These are phyloP conservation scores for Mycena indigotica DNA, from an alignment of 768 basidiomycete species.

Conservation along the genomic window DNA sequence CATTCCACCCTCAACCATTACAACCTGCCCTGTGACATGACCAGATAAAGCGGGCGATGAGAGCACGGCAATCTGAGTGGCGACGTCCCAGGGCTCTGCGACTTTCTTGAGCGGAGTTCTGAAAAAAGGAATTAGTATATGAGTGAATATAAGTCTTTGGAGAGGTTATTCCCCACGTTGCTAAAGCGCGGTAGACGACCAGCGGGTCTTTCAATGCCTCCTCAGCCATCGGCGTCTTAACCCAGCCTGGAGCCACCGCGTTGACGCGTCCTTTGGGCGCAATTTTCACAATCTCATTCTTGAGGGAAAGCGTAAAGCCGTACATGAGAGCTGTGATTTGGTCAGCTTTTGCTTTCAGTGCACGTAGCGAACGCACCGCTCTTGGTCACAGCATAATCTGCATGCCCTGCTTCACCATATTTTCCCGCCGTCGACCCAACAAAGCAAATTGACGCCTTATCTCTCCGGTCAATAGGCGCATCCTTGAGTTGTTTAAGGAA, in stretches of 20 bases:
- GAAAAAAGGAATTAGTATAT: not conserved
- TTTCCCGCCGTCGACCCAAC: slow-evolving; percentile 76
- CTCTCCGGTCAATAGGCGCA: slow-evolving; percentile 43
- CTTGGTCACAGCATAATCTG: slow-evolving; percentile 68
- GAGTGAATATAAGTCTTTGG: not conserved
- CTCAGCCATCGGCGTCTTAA: slow-evolving; percentile 64
- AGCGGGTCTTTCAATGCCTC: slow-evolving; percentile 56
- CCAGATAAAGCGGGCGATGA: slow-evolving; percentile 66
- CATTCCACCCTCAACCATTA: slow-evolving; percentile 80
- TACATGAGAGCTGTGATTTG: slow-evolving; percentile 65
- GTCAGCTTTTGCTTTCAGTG: not conserved
- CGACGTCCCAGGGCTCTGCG: slow-evolving; percentile 62
- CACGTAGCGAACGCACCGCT: slow-evolving; percentile 48
- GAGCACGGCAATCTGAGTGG: slow-evolving; percentile 62
- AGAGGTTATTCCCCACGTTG: slow-evolving; percentile 52
- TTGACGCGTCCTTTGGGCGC: slow-evolving; percentile 75
- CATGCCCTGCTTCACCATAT: slow-evolving; percentile 69
- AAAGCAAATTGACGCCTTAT: slow-evolving; percentile 61
- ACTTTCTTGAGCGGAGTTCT: slow-evolving; percentile 75
- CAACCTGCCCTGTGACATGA: slow-evolving; percentile 68
- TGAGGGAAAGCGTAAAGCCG: slow-evolving; percentile 65
- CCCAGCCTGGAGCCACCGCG: slow-evolving; percentile 69
- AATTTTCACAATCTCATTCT: slow-evolving; percentile 81
- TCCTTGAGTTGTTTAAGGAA: slow-evolving; percentile 53
- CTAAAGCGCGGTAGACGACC: slow-evolving; percentile 59